Evolutionary conservation across 192 early-diverging fungal species (phyloP), one percentile per base, ranked within the genome.

Genomic region (Piromyces finnis): DNA sequence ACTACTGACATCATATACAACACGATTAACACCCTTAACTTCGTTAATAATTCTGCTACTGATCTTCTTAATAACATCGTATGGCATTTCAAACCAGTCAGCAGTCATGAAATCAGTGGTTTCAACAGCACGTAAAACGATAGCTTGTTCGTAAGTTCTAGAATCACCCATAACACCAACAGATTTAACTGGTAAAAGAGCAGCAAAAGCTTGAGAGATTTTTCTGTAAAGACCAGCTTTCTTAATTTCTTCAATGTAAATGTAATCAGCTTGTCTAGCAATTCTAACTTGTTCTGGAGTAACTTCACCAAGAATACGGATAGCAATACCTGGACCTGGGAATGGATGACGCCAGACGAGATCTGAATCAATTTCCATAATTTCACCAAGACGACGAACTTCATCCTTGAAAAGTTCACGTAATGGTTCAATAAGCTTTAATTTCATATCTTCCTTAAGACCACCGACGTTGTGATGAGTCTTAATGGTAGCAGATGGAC

Each of bases 391-490:
- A n/a, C 91, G 93, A 81, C 97, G 94, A 79, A 99, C 97, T 88
- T 99, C 97, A 86, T 99, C 94, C 90, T 99, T 99, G 91, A 99
- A 99, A 68, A 99, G 90, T 87, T 99, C 96, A 80, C 97, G 93
- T 68, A 99, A 90, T 79, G 97, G 97, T 87, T 99, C 97, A 82
- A 98, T 98, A 32, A 99, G 88, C 90, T 98, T 98, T 79, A 98
- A 86, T 79, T 96, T 96, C 96, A 99, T 97, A 88, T 98, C 90
- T 82, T 96, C 94, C 79, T 95, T 88, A 29, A 98, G 89, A 78
- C 97, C 97, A 81, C 97, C 97, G 77, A 99, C 97, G 83, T 99
- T 99, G 89, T 99, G 97, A 86, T 99, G 97, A 41, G 97, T 96
- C 89, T 99, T 99, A 88, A 99, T 99, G 81, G 95, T 97, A 26